Conservation (phyloP, 2,329 filamentous ascomycete genomes). For the Sclerotinia subarctica region DNA sequence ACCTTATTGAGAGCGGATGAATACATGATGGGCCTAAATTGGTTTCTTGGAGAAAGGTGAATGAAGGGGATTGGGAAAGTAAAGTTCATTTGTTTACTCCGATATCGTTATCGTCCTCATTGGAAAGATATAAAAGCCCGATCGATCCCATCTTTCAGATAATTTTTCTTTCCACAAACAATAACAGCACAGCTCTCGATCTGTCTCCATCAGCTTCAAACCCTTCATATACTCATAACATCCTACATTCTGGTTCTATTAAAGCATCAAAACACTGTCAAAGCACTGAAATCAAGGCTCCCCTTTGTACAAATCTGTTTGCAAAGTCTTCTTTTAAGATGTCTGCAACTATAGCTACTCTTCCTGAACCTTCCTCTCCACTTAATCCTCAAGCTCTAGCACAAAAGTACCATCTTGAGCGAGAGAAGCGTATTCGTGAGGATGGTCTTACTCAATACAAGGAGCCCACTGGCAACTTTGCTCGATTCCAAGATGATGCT, state of each 20-base stretch:
- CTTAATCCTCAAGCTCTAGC: constrained; percentile 11
- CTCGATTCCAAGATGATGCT: constrained; percentile 12
- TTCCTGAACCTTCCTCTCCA: constrained; percentile 14
- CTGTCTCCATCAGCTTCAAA: background rate
- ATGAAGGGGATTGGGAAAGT: background rate
- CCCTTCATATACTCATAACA: background rate
- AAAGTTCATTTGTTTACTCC: constrained; percentile 8
- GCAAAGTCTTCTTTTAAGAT: background rate
- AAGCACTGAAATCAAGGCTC: background rate
- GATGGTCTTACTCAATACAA: constrained; percentile 20
- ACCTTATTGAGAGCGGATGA: constrained; percentile 10
- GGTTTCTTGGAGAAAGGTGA: background rate
- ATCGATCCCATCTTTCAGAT: background rate
- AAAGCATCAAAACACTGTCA: background rate
- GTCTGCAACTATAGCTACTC: constrained; percentile 14
- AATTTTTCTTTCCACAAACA: constrained; percentile 3
- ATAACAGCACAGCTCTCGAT: background rate
- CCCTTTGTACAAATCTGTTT: background rate
- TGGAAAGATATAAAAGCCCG: background rate
- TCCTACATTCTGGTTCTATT: background rate
- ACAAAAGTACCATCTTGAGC: constrained; percentile 14
- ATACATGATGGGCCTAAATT: constrained; percentile 6
- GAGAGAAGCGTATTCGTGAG: constrained; percentile 17
- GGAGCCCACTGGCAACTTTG: constrained; percentile 14
- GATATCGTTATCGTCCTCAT: constrained; percentile 7